A percentile compares a stretch with the other conserved stretches of the same genome.
phyloP scores from a whole-genome alignment of 306 rosid genomes.

The Chamaecrista fasciculata region DNA sequence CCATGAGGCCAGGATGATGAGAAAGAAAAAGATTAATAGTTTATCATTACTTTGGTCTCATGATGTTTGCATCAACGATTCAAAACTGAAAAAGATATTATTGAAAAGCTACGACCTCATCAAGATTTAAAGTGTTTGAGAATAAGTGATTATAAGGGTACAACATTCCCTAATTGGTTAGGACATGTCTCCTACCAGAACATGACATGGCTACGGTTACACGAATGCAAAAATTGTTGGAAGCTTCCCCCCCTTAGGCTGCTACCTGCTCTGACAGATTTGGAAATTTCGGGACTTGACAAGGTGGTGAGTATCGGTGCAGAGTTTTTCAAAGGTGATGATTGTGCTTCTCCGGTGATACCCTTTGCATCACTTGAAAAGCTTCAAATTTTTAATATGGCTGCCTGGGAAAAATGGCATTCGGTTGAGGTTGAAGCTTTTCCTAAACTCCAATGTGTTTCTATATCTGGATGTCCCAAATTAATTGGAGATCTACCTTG shows the following conservation, averaged over 20 bases:
- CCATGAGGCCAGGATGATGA: not conserved
- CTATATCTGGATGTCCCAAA: not conserved
- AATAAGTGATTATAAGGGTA: not conserved
- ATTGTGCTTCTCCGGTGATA: not conserved
- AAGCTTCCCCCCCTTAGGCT: slow-evolving; percentile 22
- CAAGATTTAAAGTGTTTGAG: not conserved
- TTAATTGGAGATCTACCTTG: not conserved
- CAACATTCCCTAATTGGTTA: not conserved
- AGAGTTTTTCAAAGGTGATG: not conserved
- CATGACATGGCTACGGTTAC: fast-evolving
- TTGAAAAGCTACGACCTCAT: slow-evolving; percentile 8
- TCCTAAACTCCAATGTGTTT: not conserved
- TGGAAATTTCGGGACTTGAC: not conserved
- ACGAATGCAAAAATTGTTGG: not conserved
- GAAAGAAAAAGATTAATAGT: not conserved
- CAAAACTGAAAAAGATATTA: not conserved
- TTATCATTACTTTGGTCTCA: not conserved
- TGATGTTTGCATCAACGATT: not conserved
- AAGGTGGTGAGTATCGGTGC: not conserved
- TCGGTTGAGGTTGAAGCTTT: not conserved
- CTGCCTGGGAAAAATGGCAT: slow-evolving; percentile 1
- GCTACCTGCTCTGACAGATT: not conserved
- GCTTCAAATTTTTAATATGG: fast-evolving
- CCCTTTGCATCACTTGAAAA: not conserved
- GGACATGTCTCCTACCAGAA: not conserved